Evolutionary conservation across 192 early-diverging fungal species (phyloP).

Genomic region (Mortierella antarctica): DNA sequence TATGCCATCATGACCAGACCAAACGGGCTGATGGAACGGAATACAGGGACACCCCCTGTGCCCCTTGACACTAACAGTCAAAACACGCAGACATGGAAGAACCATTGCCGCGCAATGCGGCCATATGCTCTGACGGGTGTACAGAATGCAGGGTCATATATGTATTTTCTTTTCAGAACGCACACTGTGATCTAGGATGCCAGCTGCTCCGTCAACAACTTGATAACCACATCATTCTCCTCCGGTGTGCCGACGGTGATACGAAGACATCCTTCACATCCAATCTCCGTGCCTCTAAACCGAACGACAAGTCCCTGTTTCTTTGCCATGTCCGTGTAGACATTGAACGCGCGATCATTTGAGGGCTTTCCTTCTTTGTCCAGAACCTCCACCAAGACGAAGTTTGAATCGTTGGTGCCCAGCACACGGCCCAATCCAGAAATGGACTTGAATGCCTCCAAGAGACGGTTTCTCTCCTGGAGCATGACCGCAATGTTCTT

Average conservation of each 20-base stretch:
- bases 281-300: slow-evolving; percentile 91
- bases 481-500: slow-evolving; percentile 67
- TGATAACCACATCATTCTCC: slow-evolving; percentile 81
- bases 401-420: slow-evolving; percentile 95
- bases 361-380: slow-evolving; percentile 66
- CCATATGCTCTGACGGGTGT: too few relatives aligned
- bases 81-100: too few relatives aligned
- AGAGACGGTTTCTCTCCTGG: slow-evolving; percentile 74
- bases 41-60: too few relatives aligned
- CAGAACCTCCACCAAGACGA: slow-evolving; percentile 89
- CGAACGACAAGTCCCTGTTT: slow-evolving; percentile 90
- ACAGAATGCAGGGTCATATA: too few relatives aligned
- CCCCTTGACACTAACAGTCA: too few relatives aligned
- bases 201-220: slow-evolving; percentile 58
- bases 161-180: too few relatives aligned
- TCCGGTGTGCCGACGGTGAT: slow-evolving; percentile 92
- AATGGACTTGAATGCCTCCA: slow-evolving; percentile 70
- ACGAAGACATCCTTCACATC: slow-evolving; percentile 93
- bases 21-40: too few relatives aligned
- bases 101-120: too few relatives aligned
- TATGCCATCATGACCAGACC: too few relatives aligned
- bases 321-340: slow-evolving; percentile 92
- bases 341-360: slow-evolving; percentile 74
- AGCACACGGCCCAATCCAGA: slow-evolving; percentile 78
- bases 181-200: slow-evolving; percentile 1